Percentiles rank a stretch among this genome's conserved stretches.
These are phyloP conservation scores for Amphicarpaea edgeworthii DNA, from an alignment of 306 rosid species.

Conservation along the genomic window DNA sequence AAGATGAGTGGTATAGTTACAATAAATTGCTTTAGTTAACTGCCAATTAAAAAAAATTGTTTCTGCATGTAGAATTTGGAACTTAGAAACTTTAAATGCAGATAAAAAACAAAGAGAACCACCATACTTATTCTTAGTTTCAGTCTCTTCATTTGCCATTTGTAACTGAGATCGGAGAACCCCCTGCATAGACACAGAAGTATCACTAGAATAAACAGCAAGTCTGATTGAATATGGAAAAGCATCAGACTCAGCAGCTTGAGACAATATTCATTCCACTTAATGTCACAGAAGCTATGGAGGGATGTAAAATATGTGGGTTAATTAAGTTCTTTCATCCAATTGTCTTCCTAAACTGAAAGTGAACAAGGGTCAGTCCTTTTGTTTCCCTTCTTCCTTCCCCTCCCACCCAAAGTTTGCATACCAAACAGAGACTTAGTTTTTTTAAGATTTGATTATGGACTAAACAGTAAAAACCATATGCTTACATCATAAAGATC, in stretches of 20 bases:
- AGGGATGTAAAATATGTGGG: conserved; percentile 6
- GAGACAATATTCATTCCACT: conserved; percentile 26
- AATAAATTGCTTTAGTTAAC: conserved; percentile 8
- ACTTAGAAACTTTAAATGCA: conserved; percentile 13
- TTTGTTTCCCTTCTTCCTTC: neutral
- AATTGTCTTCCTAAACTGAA: conserved; percentile 19
- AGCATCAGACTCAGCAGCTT: conserved; percentile 13
- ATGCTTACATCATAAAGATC: conserved; percentile 28
- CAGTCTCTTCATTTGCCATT: conserved; percentile 81
- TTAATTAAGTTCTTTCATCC: conserved; percentile 3
- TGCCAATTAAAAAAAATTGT: neutral
- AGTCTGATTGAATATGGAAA: conserved; percentile 33
- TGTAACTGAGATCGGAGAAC: conserved; percentile 83
- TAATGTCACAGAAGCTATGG: conserved; percentile 20
- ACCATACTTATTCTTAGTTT: conserved; percentile 73
- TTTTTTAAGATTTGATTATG: conserved; percentile 16
- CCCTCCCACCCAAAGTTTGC: neutral
- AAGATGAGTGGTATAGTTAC: conserved; percentile 13
- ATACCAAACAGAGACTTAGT: neutral
- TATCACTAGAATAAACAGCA: conserved; percentile 36
- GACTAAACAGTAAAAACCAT: neutral
- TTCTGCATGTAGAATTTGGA: conserved; percentile 32
- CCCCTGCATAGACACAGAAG: conserved; percentile 66
- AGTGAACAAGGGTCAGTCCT: neutral
- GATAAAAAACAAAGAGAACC: conserved; percentile 22